These are phyloP conservation scores for Pisolithus thermaeus DNA, from an alignment of 1,284 basidiomycete species.

Conservation along the genomic window DNA sequence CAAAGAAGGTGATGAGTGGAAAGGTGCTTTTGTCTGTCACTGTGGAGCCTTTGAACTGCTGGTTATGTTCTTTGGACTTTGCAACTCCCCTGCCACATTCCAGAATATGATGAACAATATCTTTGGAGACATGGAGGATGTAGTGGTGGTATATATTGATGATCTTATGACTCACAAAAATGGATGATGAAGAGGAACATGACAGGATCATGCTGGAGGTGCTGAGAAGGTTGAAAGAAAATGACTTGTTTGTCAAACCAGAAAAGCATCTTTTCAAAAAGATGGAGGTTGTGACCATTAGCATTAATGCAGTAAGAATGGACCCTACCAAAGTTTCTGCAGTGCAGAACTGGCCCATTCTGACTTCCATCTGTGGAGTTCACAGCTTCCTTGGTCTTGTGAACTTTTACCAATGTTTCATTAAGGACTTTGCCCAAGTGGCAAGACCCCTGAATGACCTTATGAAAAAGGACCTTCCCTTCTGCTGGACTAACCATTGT, in stretches of 20 bases:
- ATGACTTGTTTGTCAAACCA: conserved; percentile 13
- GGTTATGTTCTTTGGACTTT: no score
- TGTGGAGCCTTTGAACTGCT: no score
- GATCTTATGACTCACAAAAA: conserved; percentile 16
- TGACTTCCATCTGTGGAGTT: no score
- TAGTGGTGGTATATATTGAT: conserved; percentile 1
- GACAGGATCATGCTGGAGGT: no score
- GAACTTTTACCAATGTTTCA: no score
- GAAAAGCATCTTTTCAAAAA: neutral
- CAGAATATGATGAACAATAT: conserved; percentile 23
- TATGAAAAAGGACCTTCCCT: no score
- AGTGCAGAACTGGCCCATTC: neutral
- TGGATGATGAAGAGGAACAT: conserved; percentile 2
- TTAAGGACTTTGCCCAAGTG: no score
- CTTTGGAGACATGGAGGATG: conserved; percentile 16
- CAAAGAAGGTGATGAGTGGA: conserved; percentile 7
- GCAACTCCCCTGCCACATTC: conserved; percentile 26
- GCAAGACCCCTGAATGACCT: no score
- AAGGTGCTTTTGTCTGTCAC: conserved; percentile 26
- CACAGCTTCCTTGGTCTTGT: no score
- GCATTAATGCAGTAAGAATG: neutral
- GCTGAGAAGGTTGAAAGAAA: no score
- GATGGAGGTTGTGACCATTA: neutral
- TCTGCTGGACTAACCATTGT: no score
- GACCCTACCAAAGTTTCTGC: neutral